These are phyloP conservation scores for Colletotrichum chrysophilum DNA, from an alignment of 2,329 filamentous ascomycete species.

Conservation along the genomic window DNA sequence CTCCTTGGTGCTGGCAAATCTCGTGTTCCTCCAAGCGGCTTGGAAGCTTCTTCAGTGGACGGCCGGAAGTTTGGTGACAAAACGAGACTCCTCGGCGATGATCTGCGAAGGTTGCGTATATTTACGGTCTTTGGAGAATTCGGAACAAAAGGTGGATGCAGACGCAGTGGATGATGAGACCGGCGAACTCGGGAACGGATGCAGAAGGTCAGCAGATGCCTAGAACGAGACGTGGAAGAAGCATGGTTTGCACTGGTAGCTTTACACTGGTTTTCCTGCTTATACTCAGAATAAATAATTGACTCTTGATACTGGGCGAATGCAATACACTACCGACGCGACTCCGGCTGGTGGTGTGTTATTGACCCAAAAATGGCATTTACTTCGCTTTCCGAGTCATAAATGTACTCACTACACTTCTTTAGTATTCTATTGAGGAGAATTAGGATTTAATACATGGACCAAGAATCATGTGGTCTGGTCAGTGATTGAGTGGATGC, in stretches of 20 bases:
- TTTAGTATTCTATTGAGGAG: neutral
- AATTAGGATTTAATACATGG: neutral
- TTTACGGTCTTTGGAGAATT: neutral
- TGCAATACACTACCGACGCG: no score
- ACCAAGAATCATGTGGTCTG: neutral
- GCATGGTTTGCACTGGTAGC: neutral
- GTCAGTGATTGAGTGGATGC: neutral
- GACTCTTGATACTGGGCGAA: neutral
- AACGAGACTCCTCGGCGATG: neutral
- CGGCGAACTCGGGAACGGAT: neutral
- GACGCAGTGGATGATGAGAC: neutral
- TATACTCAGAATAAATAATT: neutral
- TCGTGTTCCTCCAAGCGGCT: neutral
- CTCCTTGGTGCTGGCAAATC: neutral
- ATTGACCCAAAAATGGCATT: neutral
- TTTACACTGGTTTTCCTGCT: neutral
- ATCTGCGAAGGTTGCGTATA: neutral
- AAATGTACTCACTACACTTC: accelerated
- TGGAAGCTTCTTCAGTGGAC: neutral
- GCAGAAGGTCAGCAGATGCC: neutral
- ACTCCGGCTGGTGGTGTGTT: neutral
- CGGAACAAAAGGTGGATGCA: accelerated
- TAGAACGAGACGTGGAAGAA: neutral
- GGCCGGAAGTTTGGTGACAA: neutral
- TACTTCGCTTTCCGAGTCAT: neutral